Conservation (phyloP, 495 filamentous ascomycete genomes). For the Penicillium pancosmium region DNA sequence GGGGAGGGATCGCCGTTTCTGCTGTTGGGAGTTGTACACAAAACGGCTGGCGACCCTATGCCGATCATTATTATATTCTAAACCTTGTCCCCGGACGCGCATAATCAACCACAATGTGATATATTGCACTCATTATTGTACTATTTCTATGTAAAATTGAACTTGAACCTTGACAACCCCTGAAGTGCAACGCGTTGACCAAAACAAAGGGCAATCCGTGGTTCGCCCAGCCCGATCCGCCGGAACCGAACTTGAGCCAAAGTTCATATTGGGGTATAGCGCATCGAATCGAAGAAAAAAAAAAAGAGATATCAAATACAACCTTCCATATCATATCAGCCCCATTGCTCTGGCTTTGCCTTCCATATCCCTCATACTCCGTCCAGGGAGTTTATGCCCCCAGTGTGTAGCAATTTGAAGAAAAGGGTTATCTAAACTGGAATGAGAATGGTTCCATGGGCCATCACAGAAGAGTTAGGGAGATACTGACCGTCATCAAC, state of each 20-base stretch:
- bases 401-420: neutral
- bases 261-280: neutral
- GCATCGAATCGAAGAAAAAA: neutral
- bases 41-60: constrained; percentile 1
- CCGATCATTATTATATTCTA: constrained; percentile 14
- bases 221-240: constrained; percentile 17
- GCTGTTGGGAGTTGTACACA: neutral
- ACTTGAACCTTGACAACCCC: neutral
- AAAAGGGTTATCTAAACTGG: neutral
- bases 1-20: constrained; percentile 22
- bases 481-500: neutral
- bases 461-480: neutral
- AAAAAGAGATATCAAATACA: neutral
- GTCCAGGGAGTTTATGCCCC: neutral
- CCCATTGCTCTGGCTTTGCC: neutral
- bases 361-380: constrained; percentile 5
- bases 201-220: constrained; percentile 24
- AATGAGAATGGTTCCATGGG: neutral
- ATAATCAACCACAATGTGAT: too few relatives aligned
- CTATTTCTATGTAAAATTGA: too few relatives aligned
- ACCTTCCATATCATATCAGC: neutral
- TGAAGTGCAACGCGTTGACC: constrained; percentile 13
- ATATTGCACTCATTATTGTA: too few relatives aligned
- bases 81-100: constrained; percentile 12
- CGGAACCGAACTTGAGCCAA: constrained; percentile 4